Conservation (phyloP, 306 rosid genomes). For the Medicago arabica region DNA sequence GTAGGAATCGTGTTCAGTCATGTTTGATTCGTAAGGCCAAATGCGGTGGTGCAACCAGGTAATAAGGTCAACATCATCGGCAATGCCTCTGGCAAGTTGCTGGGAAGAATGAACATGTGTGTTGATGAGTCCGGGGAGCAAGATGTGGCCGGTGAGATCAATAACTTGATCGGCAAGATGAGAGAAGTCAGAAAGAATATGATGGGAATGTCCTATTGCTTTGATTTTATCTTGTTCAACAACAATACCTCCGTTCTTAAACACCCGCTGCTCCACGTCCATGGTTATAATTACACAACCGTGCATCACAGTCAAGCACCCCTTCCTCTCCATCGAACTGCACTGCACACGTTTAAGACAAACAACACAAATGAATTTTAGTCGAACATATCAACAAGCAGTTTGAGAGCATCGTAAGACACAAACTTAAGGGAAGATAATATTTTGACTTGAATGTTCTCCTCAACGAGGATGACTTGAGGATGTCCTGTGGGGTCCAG, state of each 20-base stretch:
- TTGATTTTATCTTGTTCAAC: conserved; percentile 55
- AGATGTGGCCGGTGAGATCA: conserved; percentile 67
- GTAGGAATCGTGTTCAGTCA: conserved; percentile 78
- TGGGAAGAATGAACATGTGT: conserved; percentile 89
- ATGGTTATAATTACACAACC: conserved; percentile 68
- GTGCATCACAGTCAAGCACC: conserved; percentile 52
- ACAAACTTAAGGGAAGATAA: no score
- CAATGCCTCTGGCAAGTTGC: conserved; percentile 84
- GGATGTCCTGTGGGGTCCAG: no score
- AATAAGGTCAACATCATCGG: conserved; percentile 87
- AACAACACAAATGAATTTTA: no score
- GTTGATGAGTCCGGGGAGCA: conserved; percentile 82
- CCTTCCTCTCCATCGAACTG: conserved; percentile 20
- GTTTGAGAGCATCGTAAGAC: no score
- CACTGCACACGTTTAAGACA: no score
- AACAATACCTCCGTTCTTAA: conserved; percentile 67
- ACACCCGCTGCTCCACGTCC: conserved; percentile 71
- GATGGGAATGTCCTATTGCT: conserved; percentile 66
- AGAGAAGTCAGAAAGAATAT: conserved; percentile 56
- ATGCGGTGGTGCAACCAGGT: conserved; percentile 89
- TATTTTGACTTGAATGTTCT: no score
- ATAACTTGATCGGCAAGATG: conserved; percentile 47
- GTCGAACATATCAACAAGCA: no score
- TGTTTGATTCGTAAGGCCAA: conserved; percentile 92
- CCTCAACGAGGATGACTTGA: no score